A percentile compares a stretch with the other conserved stretches of the same genome.
phyloP scores from a whole-genome alignment of 2,329 filamentous ascomycete genomes.

The Rutstroemia sp. region DNA sequence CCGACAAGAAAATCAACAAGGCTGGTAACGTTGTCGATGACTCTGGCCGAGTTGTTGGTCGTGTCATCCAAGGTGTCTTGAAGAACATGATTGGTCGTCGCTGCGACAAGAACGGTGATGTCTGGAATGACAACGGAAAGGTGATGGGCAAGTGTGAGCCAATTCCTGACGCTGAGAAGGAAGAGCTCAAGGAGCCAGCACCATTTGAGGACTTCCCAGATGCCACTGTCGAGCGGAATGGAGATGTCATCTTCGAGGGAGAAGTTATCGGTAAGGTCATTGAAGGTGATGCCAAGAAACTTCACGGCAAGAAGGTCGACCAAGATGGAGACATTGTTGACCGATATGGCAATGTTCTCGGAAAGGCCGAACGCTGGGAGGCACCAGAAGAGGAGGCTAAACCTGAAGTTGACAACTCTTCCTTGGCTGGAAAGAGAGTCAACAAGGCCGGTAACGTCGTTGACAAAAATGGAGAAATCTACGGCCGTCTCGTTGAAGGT shows the following conservation, averaged over 20 bases:
- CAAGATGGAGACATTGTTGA: constrained; percentile 60
- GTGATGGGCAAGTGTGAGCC: constrained; percentile 61
- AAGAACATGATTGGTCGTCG: constrained; percentile 57
- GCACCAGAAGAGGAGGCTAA: constrained; percentile 39
- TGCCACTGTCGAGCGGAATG: constrained; percentile 45
- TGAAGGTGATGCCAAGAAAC: constrained; percentile 55
- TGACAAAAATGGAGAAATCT: constrained; percentile 46
- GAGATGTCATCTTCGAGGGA: constrained; percentile 43
- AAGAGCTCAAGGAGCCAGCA: constrained; percentile 37
- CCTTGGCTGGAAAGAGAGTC: constrained; percentile 61
- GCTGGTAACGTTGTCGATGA: constrained; percentile 48
- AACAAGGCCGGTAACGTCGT: constrained; percentile 62
- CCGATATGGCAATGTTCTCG: constrained; percentile 60
- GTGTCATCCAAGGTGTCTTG: constrained; percentile 54
- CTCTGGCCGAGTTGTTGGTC: constrained; percentile 49
- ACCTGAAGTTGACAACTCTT: constrained; percentile 46
- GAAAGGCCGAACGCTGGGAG: constrained; percentile 63
- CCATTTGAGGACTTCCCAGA: constrained; percentile 54
- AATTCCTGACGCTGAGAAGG: constrained; percentile 47
- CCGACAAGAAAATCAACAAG: constrained; percentile 51
- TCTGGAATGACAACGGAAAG: constrained; percentile 65
- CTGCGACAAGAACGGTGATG: constrained; percentile 58
- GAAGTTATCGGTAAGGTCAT: constrained; percentile 52
- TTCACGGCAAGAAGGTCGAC: constrained; percentile 59
- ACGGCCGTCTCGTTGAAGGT: constrained; percentile 61